These are phyloP conservation scores for Xylariaceae sp. DNA, from an alignment of 2,329 filamentous ascomycete species.

Conservation along the genomic window DNA sequence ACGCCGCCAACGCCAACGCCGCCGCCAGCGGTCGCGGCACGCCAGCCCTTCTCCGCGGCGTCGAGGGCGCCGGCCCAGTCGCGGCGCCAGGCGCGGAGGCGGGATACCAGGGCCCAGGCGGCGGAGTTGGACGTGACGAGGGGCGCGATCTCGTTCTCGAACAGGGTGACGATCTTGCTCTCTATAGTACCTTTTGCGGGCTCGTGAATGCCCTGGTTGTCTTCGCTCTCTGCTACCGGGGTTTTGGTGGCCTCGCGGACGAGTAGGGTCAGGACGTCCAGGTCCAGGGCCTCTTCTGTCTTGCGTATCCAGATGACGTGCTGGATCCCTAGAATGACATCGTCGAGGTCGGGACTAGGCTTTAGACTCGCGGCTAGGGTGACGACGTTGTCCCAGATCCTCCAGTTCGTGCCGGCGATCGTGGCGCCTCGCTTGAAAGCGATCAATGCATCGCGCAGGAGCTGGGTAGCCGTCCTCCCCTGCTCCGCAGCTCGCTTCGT, in stretches of 20 bases:
- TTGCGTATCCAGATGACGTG: conserved; percentile 73
- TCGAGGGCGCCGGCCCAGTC: conserved; percentile 71
- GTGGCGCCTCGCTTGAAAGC: conserved; percentile 85
- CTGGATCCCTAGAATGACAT: conserved; percentile 71
- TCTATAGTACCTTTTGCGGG: conserved; percentile 55
- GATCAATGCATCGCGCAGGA: conserved; percentile 70
- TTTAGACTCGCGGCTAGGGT: conserved; percentile 75
- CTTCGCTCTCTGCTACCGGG: conserved; percentile 25
- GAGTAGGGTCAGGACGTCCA: conserved; percentile 65
- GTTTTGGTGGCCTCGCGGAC: conserved; percentile 60
- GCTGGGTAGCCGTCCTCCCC: conserved; percentile 48
- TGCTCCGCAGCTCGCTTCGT: conserved; percentile 24
- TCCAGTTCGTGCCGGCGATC: conserved; percentile 79
- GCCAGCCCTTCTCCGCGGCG: conserved; percentile 86
- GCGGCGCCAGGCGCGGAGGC: conserved; percentile 67
- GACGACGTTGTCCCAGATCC: conserved; percentile 96
- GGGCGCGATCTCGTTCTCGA: conserved; percentile 73
- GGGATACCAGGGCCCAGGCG: conserved; percentile 72
- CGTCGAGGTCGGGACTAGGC: conserved; percentile 64
- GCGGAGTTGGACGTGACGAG: conserved; percentile 76
- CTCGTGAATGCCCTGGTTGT: conserved; percentile 27
- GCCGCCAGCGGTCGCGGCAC: conserved; percentile 57
- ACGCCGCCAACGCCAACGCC: too few relatives aligned
- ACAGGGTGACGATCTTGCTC: conserved; percentile 61
- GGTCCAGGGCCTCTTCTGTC: conserved; percentile 75